Percentiles rank a stretch among this genome's conserved stretches.
These are phyloP conservation scores for Termitomyces sp. DNA, from an alignment of 768 basidiomycete genomes.

Conservation along the genomic window DNA sequence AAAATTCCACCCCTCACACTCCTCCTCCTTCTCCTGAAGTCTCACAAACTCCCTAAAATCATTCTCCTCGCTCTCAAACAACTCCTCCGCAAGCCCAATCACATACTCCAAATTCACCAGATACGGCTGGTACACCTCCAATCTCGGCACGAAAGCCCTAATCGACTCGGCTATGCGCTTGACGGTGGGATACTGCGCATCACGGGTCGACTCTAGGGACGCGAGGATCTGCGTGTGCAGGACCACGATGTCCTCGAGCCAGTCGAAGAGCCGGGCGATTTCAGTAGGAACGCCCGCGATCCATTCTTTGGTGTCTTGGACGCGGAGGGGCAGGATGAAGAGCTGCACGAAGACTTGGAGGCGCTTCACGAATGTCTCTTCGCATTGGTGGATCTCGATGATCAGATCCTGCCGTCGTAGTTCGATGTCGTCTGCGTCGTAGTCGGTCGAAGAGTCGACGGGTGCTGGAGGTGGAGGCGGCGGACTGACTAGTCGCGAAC, in stretches of 20 bases:
- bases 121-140: conserved; percentile 89
- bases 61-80: conserved; percentile 47
- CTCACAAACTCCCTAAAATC: conserved; percentile 87
- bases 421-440: conserved; percentile 1
- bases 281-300: conserved; percentile 75
- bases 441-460: background rate
- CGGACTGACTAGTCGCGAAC: conserved; percentile 7
- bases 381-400: conserved; percentile 65
- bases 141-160: conserved; percentile 55
- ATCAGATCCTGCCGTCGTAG: conserved; percentile 33
- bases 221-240: conserved; percentile 66
- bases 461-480: background rate
- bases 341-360: conserved; percentile 65
- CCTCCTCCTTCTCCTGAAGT: conserved; percentile 56
- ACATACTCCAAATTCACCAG: conserved; percentile 69
- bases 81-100: conserved; percentile 47
- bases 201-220: conserved; percentile 33
- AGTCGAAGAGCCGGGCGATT: conserved; percentile 76
- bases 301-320: conserved; percentile 70
- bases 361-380: conserved; percentile 65
- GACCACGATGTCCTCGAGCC: conserved; percentile 84
- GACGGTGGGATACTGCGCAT: conserved; percentile 43
- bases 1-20: conserved; percentile 63
- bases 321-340: conserved; percentile 77
- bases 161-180: conserved; percentile 58